Evolutionary conservation across 2,329 filamentous ascomycete species (phyloP).

Genomic region (Sclerotinia glacialis): DNA sequence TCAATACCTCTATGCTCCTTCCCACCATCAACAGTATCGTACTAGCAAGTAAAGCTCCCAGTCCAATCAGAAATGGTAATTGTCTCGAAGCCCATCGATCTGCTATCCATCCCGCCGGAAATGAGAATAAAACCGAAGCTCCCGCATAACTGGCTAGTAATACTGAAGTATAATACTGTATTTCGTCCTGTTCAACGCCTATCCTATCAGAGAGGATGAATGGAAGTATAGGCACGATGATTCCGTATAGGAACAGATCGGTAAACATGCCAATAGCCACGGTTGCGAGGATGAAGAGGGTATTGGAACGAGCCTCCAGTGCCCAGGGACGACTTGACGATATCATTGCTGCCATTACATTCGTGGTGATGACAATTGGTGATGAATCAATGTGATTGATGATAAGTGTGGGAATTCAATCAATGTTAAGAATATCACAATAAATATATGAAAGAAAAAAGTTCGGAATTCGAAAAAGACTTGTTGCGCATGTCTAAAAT

Average conservation of each 20-base stretch:
- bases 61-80: conserved; percentile 55
- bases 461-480: not conserved
- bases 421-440: not conserved
- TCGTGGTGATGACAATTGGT: not conserved
- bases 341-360: not conserved
- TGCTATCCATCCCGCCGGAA: conserved; percentile 53
- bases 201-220: conserved; percentile 55
- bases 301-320: conserved; percentile 48
- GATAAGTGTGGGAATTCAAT: no score
- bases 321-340: not conserved
- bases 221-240: conserved; percentile 57
- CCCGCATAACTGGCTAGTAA: conserved; percentile 55
- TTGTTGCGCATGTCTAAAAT: not conserved
- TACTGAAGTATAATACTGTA: conserved; percentile 52
- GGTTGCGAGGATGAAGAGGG: conserved; percentile 56
- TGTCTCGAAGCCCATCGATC: conserved; percentile 53
- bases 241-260: conserved; percentile 58
- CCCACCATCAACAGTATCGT: conserved; percentile 68
- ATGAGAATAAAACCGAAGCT: conserved; percentile 50
- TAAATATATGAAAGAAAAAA: not conserved
- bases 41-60: conserved; percentile 56
- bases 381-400: not conserved
- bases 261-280: conserved; percentile 56
- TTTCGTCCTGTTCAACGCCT: conserved; percentile 45
- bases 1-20: conserved; percentile 55